phyloP scores from a whole-genome alignment of 1,139 yeast genomes.

The Pneumocystis sp. region DNA sequence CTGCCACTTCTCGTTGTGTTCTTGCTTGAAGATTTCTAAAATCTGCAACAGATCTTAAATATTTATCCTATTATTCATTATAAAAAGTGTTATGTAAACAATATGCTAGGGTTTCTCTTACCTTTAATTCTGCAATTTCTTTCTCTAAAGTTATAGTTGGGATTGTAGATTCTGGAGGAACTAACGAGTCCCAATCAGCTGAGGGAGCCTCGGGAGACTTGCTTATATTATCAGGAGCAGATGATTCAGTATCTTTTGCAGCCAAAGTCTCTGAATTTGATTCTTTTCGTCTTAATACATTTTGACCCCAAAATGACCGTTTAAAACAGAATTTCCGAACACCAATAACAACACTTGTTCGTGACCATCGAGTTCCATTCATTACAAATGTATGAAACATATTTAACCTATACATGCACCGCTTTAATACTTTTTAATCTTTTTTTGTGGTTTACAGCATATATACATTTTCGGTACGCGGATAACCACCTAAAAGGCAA shows the following conservation, averaged over 20 bases:
- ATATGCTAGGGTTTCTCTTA: slow-evolving; percentile 33
- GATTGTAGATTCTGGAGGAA: neutral
- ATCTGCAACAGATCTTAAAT: slow-evolving; percentile 75
- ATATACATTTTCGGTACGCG: neutral
- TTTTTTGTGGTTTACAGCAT: neutral
- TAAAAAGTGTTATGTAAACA: slow-evolving; percentile 59
- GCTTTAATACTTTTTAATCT: neutral
- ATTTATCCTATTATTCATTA: slow-evolving; percentile 69
- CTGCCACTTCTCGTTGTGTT: slow-evolving; percentile 71
- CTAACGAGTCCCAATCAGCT: neutral
- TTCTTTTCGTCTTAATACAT: neutral
- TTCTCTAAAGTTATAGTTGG: neutral
- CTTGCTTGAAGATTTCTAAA: slow-evolving; percentile 87
- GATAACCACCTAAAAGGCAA: neutral
- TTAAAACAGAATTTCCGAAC: neutral
- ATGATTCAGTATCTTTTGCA: neutral
- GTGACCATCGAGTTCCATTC: neutral
- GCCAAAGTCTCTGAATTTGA: neutral
- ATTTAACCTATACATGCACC: neutral
- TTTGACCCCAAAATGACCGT: neutral
- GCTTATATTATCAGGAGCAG: neutral
- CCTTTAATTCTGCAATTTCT: slow-evolving; percentile 24
- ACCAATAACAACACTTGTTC: neutral
- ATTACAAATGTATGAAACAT: neutral
- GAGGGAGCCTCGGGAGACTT: neutral